Evolutionary conservation across 352 stramenopile species (phyloP).

Genomic region (Phytopythium delawarense): DNA sequence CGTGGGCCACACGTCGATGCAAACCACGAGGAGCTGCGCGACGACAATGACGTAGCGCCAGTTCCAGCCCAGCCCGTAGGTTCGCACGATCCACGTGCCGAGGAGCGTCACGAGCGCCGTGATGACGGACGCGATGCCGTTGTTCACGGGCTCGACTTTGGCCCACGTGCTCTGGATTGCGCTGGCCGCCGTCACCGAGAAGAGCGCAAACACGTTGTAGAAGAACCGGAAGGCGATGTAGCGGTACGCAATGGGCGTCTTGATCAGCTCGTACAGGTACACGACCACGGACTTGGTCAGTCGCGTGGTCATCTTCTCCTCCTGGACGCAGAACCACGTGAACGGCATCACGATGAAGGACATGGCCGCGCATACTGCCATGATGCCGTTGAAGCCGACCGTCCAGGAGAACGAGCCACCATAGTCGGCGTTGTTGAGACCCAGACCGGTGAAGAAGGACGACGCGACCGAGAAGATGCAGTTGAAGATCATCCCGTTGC

Average conservation of each 20-base stretch:
- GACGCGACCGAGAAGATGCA: constrained; percentile 34
- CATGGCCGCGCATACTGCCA: constrained; percentile 32
- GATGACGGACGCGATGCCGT: constrained; percentile 49
- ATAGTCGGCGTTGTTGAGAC: constrained; percentile 48
- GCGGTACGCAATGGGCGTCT: constrained; percentile 40
- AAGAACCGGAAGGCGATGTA: constrained; percentile 58
- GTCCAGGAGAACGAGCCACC: constrained; percentile 49
- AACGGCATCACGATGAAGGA: constrained; percentile 34
- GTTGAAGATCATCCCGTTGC: constrained; percentile 29
- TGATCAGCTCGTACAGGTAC: constrained; percentile 39
- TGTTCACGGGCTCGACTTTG: constrained; percentile 56
- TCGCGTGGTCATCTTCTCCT: constrained; percentile 21
- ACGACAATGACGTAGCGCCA: constrained; percentile 43
- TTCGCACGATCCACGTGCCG: constrained; percentile 31
- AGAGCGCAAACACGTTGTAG: constrained; percentile 39
- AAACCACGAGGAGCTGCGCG: constrained; percentile 38
- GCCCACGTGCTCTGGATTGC: constrained; percentile 58
- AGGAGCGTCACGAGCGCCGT: constrained; percentile 34
- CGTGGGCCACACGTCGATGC: constrained; percentile 38
- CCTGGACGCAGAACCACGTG: constrained; percentile 45
- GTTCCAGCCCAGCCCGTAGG: constrained; percentile 42
- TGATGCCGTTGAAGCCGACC: constrained; percentile 54
- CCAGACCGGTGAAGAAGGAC: constrained; percentile 41
- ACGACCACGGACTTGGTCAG: constrained; percentile 31
- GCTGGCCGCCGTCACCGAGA: constrained; percentile 43